Evolutionary conservation across 768 basidiomycete species (phyloP).

Genomic region (Sporobolomyces phaffii): DNA sequence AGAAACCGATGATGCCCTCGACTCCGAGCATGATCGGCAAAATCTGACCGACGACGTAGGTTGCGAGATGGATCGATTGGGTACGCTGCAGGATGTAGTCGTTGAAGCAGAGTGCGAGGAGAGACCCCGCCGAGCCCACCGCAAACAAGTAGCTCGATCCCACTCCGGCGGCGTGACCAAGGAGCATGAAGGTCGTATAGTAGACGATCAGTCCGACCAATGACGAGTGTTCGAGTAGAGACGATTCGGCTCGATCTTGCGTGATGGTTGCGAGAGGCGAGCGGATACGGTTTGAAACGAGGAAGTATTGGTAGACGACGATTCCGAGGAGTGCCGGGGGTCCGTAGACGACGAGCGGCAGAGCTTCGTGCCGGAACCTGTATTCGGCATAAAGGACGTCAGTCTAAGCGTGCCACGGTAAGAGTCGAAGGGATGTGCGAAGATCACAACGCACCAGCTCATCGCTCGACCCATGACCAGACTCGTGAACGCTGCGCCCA

Average conservation of each 20-base stretch:
- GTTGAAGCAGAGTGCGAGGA: conserved; percentile 58
- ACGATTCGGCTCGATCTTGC: conserved; percentile 49
- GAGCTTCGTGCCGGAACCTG: conserved; percentile 65
- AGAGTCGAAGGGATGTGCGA: neutral
- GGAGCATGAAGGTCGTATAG: conserved; percentile 56
- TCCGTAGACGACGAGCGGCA: conserved; percentile 62
- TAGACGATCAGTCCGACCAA: conserved; percentile 59
- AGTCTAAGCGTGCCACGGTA: neutral
- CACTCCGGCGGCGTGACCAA: conserved; percentile 59
- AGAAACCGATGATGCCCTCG: conserved; percentile 57
- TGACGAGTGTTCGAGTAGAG: conserved; percentile 56
- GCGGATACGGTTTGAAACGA: conserved; percentile 42
- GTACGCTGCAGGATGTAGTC: conserved; percentile 41
- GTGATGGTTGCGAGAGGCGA: conserved; percentile 46
- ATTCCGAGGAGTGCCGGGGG: conserved; percentile 67
- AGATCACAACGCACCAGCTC: conserved; percentile 56
- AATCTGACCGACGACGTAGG: conserved; percentile 60
- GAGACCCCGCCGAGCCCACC: conserved; percentile 57
- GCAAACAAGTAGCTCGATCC: conserved; percentile 75
- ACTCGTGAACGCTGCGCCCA: conserved; percentile 65
- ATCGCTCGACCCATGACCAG: conserved; percentile 60
- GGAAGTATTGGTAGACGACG: conserved; percentile 55
- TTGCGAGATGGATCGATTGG: conserved; percentile 50
- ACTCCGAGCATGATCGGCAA: conserved; percentile 45
- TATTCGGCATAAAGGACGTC: neutral